These are phyloP conservation scores for Claviceps pazoutovae DNA, from an alignment of 2,329 filamentous ascomycete genomes.

Conservation along the genomic window DNA sequence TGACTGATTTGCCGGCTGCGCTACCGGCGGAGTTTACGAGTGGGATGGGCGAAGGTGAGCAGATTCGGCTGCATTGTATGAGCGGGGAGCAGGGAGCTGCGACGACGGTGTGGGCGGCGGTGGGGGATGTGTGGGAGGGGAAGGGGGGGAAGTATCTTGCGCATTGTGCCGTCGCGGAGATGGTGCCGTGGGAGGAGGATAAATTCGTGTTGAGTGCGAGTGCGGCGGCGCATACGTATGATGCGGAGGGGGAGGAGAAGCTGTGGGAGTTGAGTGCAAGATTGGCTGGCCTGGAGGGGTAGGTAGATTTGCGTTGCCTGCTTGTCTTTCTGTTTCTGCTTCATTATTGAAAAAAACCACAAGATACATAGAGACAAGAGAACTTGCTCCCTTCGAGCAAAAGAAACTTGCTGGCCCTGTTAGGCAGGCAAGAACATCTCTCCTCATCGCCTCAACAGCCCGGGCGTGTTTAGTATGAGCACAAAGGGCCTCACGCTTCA, in stretches of 20 bases:
- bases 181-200: background rate
- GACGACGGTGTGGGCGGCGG: slow-evolving; percentile 30
- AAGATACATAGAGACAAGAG: no score
- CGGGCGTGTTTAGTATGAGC: no score
- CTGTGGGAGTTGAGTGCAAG: background rate
- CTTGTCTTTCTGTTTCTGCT: background rate
- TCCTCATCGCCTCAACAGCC: no score
- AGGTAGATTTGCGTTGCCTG: background rate
- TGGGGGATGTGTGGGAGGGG: slow-evolving; percentile 26
- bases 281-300: background rate
- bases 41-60: background rate
- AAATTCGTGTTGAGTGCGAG: background rate
- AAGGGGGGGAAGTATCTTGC: slow-evolving; percentile 32
- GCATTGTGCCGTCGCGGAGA: slow-evolving; percentile 16
- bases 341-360: no score
- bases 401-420: no score
- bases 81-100: slow-evolving; percentile 29
- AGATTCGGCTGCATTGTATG: background rate
- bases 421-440: no score
- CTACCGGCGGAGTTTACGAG: background rate
- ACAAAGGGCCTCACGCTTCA: no score
- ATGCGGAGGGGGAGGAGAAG: background rate
- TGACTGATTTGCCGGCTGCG: background rate
- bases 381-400: no score
- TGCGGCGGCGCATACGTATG: background rate